phyloP scores from a whole-genome alignment of 2,329 filamentous ascomycete species.

The Fusarium goolgardi region DNA sequence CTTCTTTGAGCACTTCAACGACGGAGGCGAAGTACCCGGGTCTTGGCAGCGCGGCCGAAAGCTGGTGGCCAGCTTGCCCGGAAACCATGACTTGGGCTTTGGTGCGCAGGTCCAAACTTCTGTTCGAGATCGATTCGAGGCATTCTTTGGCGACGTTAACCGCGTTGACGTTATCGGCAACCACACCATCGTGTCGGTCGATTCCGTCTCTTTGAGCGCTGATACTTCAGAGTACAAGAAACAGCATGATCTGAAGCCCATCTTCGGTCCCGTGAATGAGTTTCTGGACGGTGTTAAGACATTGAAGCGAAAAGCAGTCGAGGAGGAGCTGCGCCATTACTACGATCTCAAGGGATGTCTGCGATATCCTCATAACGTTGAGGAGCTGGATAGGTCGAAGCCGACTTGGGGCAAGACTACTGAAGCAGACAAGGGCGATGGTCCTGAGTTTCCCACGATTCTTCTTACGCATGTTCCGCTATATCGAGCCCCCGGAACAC shows the following conservation, averaged over 20 bases:
- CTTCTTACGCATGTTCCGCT: slow-evolving; percentile 92
- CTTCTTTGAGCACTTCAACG: slow-evolving; percentile 78
- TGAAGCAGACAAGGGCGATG: slow-evolving; percentile 57
- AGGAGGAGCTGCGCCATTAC: slow-evolving; percentile 74
- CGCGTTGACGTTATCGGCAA: slow-evolving; percentile 92
- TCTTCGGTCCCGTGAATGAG: slow-evolving; percentile 80
- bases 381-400: slow-evolving; percentile 65
- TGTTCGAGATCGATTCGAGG: slow-evolving; percentile 84
- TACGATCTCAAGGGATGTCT: slow-evolving; percentile 69
- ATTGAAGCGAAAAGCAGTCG: slow-evolving; percentile 74
- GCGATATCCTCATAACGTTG: slow-evolving; percentile 67
- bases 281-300: slow-evolving; percentile 77
- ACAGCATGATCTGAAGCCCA: slow-evolving; percentile 64
- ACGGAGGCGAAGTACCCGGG: slow-evolving; percentile 65
- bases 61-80: slow-evolving; percentile 86
- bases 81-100: slow-evolving; percentile 96
- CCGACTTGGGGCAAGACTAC: slow-evolving; percentile 33
- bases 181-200: slow-evolving; percentile 93
- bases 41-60: slow-evolving; percentile 75
- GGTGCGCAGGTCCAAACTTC: slow-evolving; percentile 83
- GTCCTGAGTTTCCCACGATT: slow-evolving; percentile 81
- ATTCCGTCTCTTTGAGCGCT: slow-evolving; percentile 88
- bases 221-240: slow-evolving; percentile 64
- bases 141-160: slow-evolving; percentile 92
- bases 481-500: slow-evolving; percentile 82